These are phyloP conservation scores for Pinus albicaulis DNA, from an alignment of 75 land plant species.

Conservation along the genomic window DNA sequence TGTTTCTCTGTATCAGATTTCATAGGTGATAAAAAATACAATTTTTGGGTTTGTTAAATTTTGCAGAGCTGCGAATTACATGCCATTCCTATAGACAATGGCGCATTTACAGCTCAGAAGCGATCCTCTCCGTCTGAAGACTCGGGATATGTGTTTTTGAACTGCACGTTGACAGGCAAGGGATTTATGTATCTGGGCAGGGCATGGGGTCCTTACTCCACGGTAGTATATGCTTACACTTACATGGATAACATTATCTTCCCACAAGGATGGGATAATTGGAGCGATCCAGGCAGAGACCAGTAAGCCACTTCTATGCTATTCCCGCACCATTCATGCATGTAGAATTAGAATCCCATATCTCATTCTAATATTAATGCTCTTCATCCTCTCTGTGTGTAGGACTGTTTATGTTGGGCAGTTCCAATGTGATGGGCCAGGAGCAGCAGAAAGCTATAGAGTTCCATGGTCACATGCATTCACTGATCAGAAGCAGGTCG, in stretches of 20 bases:
- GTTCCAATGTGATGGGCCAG: too few species aligned
- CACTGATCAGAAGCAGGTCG: too few species aligned
- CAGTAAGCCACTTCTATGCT: neutral
- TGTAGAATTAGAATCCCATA: too few species aligned
- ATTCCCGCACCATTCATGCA: neutral
- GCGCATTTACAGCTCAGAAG: conserved; percentile 71
- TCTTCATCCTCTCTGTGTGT: too few species aligned
- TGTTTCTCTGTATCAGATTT: too few species aligned
- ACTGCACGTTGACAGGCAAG: conserved; percentile 49
- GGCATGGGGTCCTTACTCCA: conserved; percentile 73
- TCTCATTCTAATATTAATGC: too few species aligned
- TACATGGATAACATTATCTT: conserved; percentile 47
- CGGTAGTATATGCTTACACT: conserved; percentile 53
- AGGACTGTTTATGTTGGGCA: too few species aligned
- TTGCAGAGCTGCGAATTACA: conserved; percentile 61
- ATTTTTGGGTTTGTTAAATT: neutral
- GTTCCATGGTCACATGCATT: too few species aligned
- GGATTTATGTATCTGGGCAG: conserved; percentile 17
- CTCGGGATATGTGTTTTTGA: conserved; percentile 63
- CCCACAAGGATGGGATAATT: conserved; percentile 68
- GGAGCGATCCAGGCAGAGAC: conserved; percentile 17
- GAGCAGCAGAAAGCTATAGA: too few species aligned
- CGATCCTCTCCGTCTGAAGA: conserved; percentile 30
- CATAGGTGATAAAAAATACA: too few species aligned
- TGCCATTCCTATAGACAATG: conserved; percentile 38